phyloP scores from a whole-genome alignment of 2,329 filamentous ascomycete species.

The Monosporascus sp. region DNA sequence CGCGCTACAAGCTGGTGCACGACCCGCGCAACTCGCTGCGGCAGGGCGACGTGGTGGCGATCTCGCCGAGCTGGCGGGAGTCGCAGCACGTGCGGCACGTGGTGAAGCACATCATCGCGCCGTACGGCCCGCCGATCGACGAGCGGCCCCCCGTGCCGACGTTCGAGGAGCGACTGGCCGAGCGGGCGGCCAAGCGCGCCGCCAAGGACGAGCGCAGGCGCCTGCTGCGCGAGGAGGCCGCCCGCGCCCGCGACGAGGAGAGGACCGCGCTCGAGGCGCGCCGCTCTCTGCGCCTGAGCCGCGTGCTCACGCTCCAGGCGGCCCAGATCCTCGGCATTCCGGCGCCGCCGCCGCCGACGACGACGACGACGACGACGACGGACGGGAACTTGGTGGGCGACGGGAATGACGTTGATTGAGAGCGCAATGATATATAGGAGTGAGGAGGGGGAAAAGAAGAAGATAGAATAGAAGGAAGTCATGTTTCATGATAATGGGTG shows the following conservation, averaged over 20 bases:
- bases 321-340: too few species aligned
- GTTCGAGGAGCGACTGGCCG: constrained; percentile 54
- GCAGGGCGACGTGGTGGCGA: constrained; percentile 70
- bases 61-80: constrained; percentile 60
- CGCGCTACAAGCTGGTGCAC: constrained; percentile 66
- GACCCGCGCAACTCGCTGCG: constrained; percentile 71
- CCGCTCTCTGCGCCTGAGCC: too few species aligned
- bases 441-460: too few species aligned
- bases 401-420: too few species aligned
- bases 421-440: too few species aligned
- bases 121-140: constrained; percentile 57
- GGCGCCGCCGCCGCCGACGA: too few species aligned
- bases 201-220: constrained; percentile 17
- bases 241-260: constrained; percentile 1
- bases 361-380: too few species aligned
- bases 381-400: too few species aligned
- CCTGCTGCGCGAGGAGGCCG: constrained; percentile 1
- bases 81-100: constrained; percentile 68
- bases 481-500: too few species aligned
- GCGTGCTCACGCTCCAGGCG: too few species aligned
- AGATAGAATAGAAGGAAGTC: too few species aligned
- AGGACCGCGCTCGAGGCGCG: neutral
- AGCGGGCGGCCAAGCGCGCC: constrained; percentile 33
- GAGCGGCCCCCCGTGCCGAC: constrained; percentile 62
- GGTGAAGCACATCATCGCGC: constrained; percentile 69